Base-by-base conservation (phyloP, 164 flowering plant genomes). In the Santalum album region DNA sequence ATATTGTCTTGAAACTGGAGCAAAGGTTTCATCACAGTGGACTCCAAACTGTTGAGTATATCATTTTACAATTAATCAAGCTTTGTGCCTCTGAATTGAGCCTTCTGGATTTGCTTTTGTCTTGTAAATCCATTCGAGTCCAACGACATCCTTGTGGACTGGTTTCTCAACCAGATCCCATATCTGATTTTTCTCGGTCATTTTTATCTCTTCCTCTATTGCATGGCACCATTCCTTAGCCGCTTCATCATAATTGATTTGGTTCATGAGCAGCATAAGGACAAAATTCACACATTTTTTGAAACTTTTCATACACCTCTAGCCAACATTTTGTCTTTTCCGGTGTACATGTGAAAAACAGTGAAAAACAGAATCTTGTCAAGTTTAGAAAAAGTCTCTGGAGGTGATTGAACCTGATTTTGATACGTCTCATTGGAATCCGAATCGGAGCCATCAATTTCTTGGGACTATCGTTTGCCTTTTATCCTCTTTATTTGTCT, bases 91-190 rank as follows among this genome's bases (percentile, higher is more conserved):
- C 21, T 43, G 47, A 5, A 43, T 6, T 43, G 47, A 43, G 21
- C 47, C 47, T 5, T 43, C 47, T 19, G 47, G 21, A 43, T 43
- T 43, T 16, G 6, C n/a, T 43, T 43, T 43, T 5, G 21, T 19
- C 47, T 43, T 43, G 47, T 16, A 43, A 43, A 43, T 43, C 47
- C 47, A 43, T 43, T 43, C 15, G 21, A 43, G 9, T 16, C 47
- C 47, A 5, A 43, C 15, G 15, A 43, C 47, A 16, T 43, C 47
- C 21, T 19, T 17, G 21, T 43, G n/a, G 6, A 16, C 15, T 43
- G 47, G 47, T 43, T 43, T 43, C 6, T 43, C 15, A 19, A 43
- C 47, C 6, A 43, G 15, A n/a, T n/a, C n/a, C n/a, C n/a, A n/a
- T n/a, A n/a, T n/a, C n/a, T n/a, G n/a, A n/a, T n/a, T n/a, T n/a